Evolutionary conservation across 2,329 filamentous ascomycete species (phyloP).

Genomic region (Aspergillus spinulosporus): DNA sequence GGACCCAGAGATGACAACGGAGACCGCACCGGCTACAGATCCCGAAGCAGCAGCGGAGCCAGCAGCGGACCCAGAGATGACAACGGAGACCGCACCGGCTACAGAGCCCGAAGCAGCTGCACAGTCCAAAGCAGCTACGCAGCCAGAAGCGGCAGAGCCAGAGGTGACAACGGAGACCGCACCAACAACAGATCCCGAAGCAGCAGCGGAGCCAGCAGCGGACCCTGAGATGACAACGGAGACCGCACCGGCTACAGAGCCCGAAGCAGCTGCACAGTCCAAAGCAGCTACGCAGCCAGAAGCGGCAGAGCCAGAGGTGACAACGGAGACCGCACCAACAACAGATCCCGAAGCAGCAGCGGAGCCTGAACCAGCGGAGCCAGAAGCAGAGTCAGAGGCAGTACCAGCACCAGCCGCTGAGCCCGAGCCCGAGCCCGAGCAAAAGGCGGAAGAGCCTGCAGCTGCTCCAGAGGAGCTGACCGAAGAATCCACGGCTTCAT

Average conservation of each 20-base stretch:
- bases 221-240: neutral
- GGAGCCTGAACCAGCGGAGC: slow-evolving; percentile 3
- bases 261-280: neutral
- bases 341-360: neutral
- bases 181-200: neutral
- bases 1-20: neutral
- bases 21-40: slow-evolving; percentile 4
- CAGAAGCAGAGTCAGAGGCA: neutral
- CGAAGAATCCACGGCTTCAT: neutral
- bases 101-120: slow-evolving; percentile 8
- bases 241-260: neutral
- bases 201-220: neutral
- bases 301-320: neutral
- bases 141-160: neutral
- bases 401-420: neutral
- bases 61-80: neutral
- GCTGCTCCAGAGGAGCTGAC: neutral
- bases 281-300: neutral
- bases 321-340: neutral
- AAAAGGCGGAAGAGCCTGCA: neutral
- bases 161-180: neutral
- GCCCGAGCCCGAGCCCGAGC: neutral
- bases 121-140: neutral
- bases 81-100: too few species aligned
- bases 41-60: slow-evolving; percentile 9